A percentile compares a stretch with the other conserved stretches of the same genome.
These are phyloP conservation scores for Penicillium sp. DNA, from an alignment of 2,329 filamentous ascomycete genomes.

Conservation along the genomic window DNA sequence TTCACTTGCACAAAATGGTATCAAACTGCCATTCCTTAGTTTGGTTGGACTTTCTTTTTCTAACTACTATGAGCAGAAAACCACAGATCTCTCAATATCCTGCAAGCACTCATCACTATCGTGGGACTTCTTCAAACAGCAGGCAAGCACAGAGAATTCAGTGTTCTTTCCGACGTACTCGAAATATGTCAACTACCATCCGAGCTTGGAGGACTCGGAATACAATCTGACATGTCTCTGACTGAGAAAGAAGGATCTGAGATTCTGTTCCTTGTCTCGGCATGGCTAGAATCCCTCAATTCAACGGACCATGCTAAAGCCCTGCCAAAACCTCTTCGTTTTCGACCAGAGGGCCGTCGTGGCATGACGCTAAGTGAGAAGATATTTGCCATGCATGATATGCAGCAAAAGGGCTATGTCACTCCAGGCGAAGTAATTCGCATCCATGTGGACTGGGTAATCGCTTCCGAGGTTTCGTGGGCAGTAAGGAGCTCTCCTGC, in stretches of 20 bases:
- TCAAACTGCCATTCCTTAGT: background rate
- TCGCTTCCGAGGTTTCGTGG: conserved; percentile 39
- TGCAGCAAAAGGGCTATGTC: conserved; percentile 32
- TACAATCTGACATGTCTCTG: background rate
- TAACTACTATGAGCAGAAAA: background rate
- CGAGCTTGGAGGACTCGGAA: conserved; percentile 17
- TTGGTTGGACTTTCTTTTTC: background rate
- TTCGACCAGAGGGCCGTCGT: conserved; percentile 13
- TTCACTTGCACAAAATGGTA: background rate
- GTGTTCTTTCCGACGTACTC: conserved; percentile 16
- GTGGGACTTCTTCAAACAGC: background rate
- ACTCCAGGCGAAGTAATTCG: conserved; percentile 37
- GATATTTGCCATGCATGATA: conserved; percentile 44
- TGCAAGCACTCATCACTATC: background rate
- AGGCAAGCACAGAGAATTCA: conserved; percentile 3
- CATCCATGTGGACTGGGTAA: conserved; percentile 42
- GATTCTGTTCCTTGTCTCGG: conserved; percentile 23
- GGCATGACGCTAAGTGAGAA: conserved; percentile 45
- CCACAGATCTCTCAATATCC: background rate
- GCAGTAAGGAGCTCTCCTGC: background rate
- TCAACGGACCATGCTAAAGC: conserved; percentile 19
- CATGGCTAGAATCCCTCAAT: conserved; percentile 29
- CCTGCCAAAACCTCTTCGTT: conserved; percentile 4
- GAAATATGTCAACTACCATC: conserved; percentile 15
- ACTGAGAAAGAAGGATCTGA: conserved; percentile 14